Conservation (phyloP, 768 basidiomycete species). For the Leccinum truebloodii region DNA sequence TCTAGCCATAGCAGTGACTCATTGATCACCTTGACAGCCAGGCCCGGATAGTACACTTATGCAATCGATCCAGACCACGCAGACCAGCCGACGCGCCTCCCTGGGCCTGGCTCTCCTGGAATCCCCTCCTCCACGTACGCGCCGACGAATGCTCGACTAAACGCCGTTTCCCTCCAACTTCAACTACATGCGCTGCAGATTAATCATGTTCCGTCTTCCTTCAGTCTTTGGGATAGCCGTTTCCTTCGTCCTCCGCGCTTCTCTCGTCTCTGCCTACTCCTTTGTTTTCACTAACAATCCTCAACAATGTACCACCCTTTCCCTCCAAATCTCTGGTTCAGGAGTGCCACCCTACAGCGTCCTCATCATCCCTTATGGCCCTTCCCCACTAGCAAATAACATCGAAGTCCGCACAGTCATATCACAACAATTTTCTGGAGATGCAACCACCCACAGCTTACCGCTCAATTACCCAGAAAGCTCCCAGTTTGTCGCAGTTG, state of each 20-base stretch:
- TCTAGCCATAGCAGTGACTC: neutral
- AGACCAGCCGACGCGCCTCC: neutral
- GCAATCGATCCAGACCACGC: neutral
- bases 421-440: neutral
- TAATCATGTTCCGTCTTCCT: neutral
- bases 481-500: neutral
- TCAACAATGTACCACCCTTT: neutral
- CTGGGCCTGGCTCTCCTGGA: neutral
- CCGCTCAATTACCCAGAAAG: neutral
- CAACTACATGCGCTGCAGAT: neutral
- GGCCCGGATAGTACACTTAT: too few relatives aligned
- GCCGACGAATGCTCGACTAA: neutral
- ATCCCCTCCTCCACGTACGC: neutral
- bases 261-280: neutral
- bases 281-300: neutral
- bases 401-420: neutral
- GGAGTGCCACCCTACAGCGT: neutral
- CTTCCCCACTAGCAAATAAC: neutral
- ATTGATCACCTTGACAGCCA: neutral
- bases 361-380: neutral
- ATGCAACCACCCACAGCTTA: neutral
- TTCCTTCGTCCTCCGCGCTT: neutral
- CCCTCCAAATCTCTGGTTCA: neutral
- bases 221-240: neutral
- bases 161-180: neutral